These are phyloP conservation scores for Ananas comosus DNA, from an alignment of 176 grass and related monocot genomes.

Conservation along the genomic window DNA sequence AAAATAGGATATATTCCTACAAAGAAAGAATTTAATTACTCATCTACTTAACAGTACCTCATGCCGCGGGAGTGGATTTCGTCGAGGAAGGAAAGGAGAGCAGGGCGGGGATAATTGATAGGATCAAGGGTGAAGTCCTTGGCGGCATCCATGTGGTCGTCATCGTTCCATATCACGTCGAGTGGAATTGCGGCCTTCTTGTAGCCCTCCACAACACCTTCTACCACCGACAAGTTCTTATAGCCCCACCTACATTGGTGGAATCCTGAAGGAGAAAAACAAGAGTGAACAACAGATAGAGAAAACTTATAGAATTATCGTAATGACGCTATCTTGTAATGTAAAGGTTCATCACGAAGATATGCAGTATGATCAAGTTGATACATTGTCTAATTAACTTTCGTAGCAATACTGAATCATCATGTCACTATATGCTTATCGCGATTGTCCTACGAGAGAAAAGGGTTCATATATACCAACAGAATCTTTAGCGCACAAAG, in stretches of 20 bases:
- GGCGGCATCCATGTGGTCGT: slow-evolving; percentile 85
- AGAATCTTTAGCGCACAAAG: too few species aligned
- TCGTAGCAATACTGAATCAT: too few species aligned
- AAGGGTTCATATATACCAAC: too few species aligned
- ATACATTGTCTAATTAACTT: too few species aligned
- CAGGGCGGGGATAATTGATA: slow-evolving; percentile 60
- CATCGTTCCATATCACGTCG: slow-evolving; percentile 93
- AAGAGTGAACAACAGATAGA: background rate
- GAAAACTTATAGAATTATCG: background rate
- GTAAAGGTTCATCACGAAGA: too few species aligned
- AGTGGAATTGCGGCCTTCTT: slow-evolving; percentile 67
- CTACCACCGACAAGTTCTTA: slow-evolving; percentile 77
- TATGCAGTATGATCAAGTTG: too few species aligned
- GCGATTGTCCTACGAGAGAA: too few species aligned
- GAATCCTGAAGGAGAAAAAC: slow-evolving; percentile 42
- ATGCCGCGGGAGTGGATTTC: slow-evolving; percentile 62
- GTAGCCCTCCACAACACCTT: slow-evolving; percentile 78
- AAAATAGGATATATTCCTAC: too few species aligned
- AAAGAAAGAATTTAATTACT: too few species aligned
- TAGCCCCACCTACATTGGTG: slow-evolving; percentile 98
- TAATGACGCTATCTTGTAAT: background rate
- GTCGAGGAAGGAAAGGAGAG: slow-evolving; percentile 66
- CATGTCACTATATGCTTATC: too few species aligned
- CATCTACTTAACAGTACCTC: slow-evolving; percentile 18
- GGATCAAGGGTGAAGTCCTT: slow-evolving; percentile 90